Percentiles rank a stretch among this genome's conserved stretches.
These are phyloP conservation scores for Atractiella rhizophila DNA, from an alignment of 768 basidiomycete species.

Conservation along the genomic window DNA sequence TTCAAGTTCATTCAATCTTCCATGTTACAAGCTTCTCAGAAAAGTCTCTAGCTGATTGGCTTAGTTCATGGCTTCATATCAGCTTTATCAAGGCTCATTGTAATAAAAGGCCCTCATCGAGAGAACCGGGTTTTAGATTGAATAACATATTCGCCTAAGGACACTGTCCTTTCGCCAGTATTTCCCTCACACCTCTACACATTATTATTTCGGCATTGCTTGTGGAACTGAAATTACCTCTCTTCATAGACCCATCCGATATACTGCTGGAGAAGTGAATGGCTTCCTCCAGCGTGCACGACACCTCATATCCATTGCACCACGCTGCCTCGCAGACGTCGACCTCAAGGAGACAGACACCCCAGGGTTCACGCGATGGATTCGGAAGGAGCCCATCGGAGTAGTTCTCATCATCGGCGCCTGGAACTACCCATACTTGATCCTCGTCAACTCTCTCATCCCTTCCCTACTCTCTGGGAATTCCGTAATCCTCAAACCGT, in stretches of 20 bases:
- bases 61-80: no score
- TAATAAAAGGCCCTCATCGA: no score
- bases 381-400: slow-evolving; percentile 60
- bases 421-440: slow-evolving; percentile 89
- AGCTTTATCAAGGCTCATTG: no score
- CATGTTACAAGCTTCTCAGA: no score
- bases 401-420: slow-evolving; percentile 69
- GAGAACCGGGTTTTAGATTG: no score
- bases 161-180: not conserved
- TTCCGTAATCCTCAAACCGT: slow-evolving; percentile 73
- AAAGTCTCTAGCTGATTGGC: no score
- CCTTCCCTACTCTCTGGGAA: slow-evolving; percentile 78
- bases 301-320: slow-evolving; percentile 66
- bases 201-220: not conserved
- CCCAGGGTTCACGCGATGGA: slow-evolving; percentile 58
- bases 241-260: slow-evolving; percentile 41
- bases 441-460: slow-evolving; percentile 68
- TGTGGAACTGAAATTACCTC: not conserved
- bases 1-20: no score
- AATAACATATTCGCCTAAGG: no score
- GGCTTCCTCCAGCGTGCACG: slow-evolving; percentile 57
- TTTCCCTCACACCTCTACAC: not conserved
- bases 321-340: slow-evolving; percentile 45
- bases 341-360: slow-evolving; percentile 48
- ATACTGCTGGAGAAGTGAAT: slow-evolving; percentile 49